A percentile compares a stretch with the other conserved stretches of the same genome.
Conservation (phyloP, 768 basidiomycete species). For the Psilocybe tampanensis region DNA sequence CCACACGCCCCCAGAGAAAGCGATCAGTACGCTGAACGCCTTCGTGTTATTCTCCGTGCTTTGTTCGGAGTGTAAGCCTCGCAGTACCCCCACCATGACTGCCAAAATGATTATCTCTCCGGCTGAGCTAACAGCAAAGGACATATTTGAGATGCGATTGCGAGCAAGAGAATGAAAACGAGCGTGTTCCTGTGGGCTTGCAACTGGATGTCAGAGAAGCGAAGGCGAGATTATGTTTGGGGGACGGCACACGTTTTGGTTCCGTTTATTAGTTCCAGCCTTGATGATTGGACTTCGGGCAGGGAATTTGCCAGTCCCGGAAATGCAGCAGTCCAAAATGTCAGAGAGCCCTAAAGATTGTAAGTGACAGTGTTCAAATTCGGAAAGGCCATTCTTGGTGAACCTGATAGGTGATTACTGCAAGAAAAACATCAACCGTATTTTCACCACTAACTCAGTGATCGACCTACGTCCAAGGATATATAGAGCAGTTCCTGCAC, state of each 20-base stretch:
- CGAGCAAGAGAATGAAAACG: slow-evolving; percentile 63
- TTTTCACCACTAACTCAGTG: background rate
- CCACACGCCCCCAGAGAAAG: slow-evolving; percentile 80
- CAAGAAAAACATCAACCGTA: slow-evolving; percentile 11
- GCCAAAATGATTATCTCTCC: slow-evolving; percentile 74
- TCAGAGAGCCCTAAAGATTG: slow-evolving; percentile 55
- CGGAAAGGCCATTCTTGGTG: background rate
- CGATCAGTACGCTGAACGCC: slow-evolving; percentile 76
- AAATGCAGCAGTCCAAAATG: slow-evolving; percentile 86
- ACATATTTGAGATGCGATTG: slow-evolving; percentile 76
- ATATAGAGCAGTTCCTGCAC: slow-evolving; percentile 60
- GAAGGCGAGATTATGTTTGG: background rate
- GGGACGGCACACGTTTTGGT: slow-evolving; percentile 45
- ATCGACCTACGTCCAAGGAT: slow-evolving; percentile 58
- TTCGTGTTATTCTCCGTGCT: slow-evolving; percentile 75
- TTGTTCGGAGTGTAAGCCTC: slow-evolving; percentile 59
- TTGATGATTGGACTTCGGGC: slow-evolving; percentile 64
- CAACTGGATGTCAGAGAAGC: background rate
- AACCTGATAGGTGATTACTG: slow-evolving; percentile 76
- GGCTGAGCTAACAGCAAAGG: slow-evolving; percentile 67
- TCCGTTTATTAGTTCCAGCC: slow-evolving; percentile 37
- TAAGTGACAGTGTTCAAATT: background rate
- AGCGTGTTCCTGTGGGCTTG: slow-evolving; percentile 46
- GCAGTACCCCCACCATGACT: slow-evolving; percentile 75
- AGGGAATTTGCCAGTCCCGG: slow-evolving; percentile 74